phyloP scores from a whole-genome alignment of 2,329 filamentous ascomycete genomes.

The Trichophyton simii region DNA sequence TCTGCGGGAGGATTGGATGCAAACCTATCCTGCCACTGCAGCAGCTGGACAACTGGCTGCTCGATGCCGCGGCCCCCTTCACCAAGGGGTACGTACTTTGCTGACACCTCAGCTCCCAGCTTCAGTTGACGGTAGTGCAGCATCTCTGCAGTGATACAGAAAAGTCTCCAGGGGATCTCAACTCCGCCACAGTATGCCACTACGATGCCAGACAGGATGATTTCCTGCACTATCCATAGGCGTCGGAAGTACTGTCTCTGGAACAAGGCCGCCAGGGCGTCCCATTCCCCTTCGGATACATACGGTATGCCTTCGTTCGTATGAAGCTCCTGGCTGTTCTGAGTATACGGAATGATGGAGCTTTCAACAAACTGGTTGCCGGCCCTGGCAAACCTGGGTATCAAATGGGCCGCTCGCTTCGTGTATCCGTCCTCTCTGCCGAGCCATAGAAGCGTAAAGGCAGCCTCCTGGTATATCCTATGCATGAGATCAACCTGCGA shows the following conservation, averaged over 20 bases:
- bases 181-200: conserved; percentile 11
- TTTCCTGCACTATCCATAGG: conserved; percentile 18
- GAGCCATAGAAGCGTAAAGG: conserved; percentile 16
- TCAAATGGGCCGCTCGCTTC: conserved; percentile 6
- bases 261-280: conserved; percentile 11
- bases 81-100: conserved; percentile 3
- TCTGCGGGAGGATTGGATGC: background rate
- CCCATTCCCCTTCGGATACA: conserved; percentile 9
- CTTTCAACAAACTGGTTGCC: conserved; percentile 5
- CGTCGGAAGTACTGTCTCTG: conserved; percentile 15
- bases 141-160: conserved; percentile 7
- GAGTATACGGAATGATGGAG: conserved; percentile 1
- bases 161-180: conserved; percentile 9
- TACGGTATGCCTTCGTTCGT: conserved; percentile 9
- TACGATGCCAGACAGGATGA: conserved; percentile 12
- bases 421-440: conserved; percentile 12
- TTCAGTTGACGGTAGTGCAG: conserved; percentile 4
- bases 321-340: conserved; percentile 2
- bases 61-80: conserved; percentile 7
- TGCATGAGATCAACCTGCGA: conserved; percentile 13
- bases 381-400: conserved; percentile 7
- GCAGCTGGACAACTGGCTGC: conserved; percentile 1
- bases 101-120: background rate
- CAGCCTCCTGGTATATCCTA: conserved; percentile 10
- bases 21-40: conserved; percentile 9